Conservation (phyloP, 1,139 yeast species). For the Meyerozyma elateridarum region DNA sequence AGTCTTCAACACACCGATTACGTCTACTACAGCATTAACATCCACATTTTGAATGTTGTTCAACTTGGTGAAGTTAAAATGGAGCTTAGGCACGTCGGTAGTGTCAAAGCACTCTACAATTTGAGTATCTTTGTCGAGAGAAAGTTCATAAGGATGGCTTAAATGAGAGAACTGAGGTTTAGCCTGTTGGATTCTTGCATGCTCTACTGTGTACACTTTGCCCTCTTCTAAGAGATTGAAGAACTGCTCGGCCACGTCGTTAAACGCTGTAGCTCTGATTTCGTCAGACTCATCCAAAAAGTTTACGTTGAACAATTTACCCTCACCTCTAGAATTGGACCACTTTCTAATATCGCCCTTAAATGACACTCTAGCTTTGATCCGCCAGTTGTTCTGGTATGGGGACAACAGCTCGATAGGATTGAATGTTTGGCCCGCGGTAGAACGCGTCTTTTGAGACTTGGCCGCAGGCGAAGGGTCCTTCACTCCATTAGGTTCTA, state of each 20-base stretch:
- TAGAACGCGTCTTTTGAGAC: not conserved
- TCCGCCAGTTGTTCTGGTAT: slow-evolving; percentile 85
- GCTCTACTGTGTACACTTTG: slow-evolving; percentile 78
- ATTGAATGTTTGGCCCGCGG: slow-evolving; percentile 27
- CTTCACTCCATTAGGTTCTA: not conserved
- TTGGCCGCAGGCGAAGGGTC: not conserved
- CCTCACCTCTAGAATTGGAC: slow-evolving; percentile 84
- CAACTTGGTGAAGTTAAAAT: slow-evolving; percentile 71
- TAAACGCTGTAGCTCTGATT: slow-evolving; percentile 93
- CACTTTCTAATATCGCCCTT: slow-evolving; percentile 87
- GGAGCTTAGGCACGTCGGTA: slow-evolving; percentile 68
- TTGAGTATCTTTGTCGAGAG: slow-evolving; percentile 73
- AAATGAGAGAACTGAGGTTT: slow-evolving; percentile 83
- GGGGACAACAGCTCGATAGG: slow-evolving; percentile 91
- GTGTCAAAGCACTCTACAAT: slow-evolving; percentile 68
- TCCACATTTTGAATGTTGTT: slow-evolving; percentile 63
- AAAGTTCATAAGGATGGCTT: slow-evolving; percentile 83
- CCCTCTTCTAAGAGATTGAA: slow-evolving; percentile 80
- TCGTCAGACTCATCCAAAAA: slow-evolving; percentile 94
- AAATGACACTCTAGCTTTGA: slow-evolving; percentile 84
- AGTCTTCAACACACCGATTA: slow-evolving; percentile 77
- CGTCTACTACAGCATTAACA: slow-evolving; percentile 72
- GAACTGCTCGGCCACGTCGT: slow-evolving; percentile 76
- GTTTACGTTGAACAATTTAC: slow-evolving; percentile 83
- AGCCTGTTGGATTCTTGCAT: slow-evolving; percentile 76